Percentiles rank a stretch among this genome's conserved stretches.
phyloP scores from a whole-genome alignment of 2,329 filamentous ascomycete genomes.

The Sarocladium brachiariae region DNA sequence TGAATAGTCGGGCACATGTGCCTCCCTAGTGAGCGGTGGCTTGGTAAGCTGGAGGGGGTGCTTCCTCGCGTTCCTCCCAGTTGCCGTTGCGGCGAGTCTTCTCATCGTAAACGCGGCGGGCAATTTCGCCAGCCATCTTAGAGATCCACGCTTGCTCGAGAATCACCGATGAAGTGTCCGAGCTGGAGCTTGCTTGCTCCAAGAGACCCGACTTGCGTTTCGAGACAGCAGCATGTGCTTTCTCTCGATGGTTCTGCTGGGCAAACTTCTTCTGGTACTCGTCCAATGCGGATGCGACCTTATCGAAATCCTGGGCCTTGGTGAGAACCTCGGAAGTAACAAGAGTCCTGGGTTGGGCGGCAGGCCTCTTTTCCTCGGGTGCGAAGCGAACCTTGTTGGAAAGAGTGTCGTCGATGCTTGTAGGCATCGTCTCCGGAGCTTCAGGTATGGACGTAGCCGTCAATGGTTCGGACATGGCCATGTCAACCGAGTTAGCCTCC shows the following conservation, averaged over 20 bases:
- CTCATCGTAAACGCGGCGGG: conserved; percentile 79
- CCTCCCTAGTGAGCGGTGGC: conserved; percentile 37
- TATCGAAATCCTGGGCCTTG: conserved; percentile 17
- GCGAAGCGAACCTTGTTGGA: conserved; percentile 36
- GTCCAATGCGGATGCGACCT: conserved; percentile 15
- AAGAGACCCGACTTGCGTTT: conserved; percentile 22
- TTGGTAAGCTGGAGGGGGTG: conserved; percentile 58
- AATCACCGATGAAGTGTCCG: conserved; percentile 52
- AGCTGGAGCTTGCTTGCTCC: conserved; percentile 27
- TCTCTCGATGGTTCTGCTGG: conserved; percentile 15
- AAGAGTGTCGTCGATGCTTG: conserved; percentile 3
- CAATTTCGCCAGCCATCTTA: conserved; percentile 92
- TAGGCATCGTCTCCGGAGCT: conserved; percentile 38
- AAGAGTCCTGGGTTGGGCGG: conserved; percentile 15
- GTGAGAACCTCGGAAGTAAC: conserved; percentile 19
- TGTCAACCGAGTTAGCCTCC: conserved; percentile 47
- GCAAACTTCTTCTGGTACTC: conserved; percentile 11
- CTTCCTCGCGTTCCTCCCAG: conserved; percentile 45
- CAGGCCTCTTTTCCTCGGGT: conserved; percentile 15
- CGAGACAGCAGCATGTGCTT: conserved; percentile 15
- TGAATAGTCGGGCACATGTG: too few species aligned
- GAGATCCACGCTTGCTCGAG: conserved; percentile 80
- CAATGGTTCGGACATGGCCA: conserved; percentile 55
- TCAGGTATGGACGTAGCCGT: conserved; percentile 51
- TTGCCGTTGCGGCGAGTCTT: conserved; percentile 51